These are phyloP conservation scores for Pinus albicaulis DNA, from an alignment of 75 land plant species.

Conservation along the genomic window DNA sequence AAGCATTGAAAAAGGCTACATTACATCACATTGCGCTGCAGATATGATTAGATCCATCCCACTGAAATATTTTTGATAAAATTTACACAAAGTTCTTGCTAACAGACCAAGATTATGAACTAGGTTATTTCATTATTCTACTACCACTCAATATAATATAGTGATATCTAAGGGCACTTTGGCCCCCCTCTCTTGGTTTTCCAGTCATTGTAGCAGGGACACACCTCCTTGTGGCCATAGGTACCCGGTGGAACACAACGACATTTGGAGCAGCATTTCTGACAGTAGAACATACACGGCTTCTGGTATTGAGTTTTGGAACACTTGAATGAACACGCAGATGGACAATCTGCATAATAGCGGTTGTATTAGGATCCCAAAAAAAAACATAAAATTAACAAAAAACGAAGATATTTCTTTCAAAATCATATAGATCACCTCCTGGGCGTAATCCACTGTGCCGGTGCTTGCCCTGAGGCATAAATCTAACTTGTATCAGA, in stretches of 20 bases:
- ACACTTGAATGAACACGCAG: conserved; percentile 23
- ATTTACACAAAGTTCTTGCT: too few relatives aligned
- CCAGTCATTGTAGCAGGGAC: conserved; percentile 38
- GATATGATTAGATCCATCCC: too few relatives aligned
- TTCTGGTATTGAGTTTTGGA: conserved; percentile 18
- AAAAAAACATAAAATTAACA: too few relatives aligned
- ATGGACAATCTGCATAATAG: conserved; percentile 16
- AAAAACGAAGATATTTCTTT: too few relatives aligned
- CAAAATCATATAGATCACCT: not conserved
- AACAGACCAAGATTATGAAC: too few relatives aligned
- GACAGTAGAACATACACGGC: conserved; percentile 25
- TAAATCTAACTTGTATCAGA: not conserved
- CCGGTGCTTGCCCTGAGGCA: not conserved
- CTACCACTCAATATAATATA: too few relatives aligned
- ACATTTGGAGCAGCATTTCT: conserved; percentile 29
- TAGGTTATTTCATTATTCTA: too few relatives aligned
- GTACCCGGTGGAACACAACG: conserved; percentile 34
- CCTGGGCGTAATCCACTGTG: conserved; percentile 4
- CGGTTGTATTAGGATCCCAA: too few relatives aligned
- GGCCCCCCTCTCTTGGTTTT: conserved; percentile 27
- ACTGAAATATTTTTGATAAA: too few relatives aligned
- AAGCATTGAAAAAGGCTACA: too few relatives aligned
- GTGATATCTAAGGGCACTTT: conserved; percentile 21
- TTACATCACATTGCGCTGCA: too few relatives aligned
- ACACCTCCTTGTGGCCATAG: conserved; percentile 30